Base-by-base conservation (phyloP, 2,329 filamentous ascomycete species). In the Neonectria punicea region DNA sequence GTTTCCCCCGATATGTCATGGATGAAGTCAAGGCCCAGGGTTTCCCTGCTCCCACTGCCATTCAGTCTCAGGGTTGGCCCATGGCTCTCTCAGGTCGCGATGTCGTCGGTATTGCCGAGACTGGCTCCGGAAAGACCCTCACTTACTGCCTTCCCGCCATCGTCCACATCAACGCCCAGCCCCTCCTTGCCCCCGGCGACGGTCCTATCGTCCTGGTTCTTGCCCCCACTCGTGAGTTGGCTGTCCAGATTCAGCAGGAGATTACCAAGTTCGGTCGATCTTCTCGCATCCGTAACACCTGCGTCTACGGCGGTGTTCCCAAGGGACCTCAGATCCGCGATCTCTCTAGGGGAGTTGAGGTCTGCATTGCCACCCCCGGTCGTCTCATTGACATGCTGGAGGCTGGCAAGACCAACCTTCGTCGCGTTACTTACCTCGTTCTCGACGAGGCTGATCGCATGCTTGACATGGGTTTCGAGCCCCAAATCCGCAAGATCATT, bases 401-500 rank as follows among this genome's bases (percentile, higher is more conserved):
- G 83, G 93, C 93, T 73, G 95, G 94, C 81, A 97, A 97, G 87
- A 99, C 96, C 75, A 98, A 99, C 85, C 89, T 99, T 69, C 95
- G 95, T 72, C 94, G 96, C 80, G 94, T 98, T 68, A 99, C 96
- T 61, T 99, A 99, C 84, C 87, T 99, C 63, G 96, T 98, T 73
- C 94, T 99, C 70, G 96, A 99, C 76, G 96, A 99, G 86, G 96
- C 96, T 80, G 96, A 99, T 84, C 95, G 96, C 78, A 99, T 99
- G 96, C 87, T 99, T 80, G 96, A 99, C 85, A 99, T 99, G 96
- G 96, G 96, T 89, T 98, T 99, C 84, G 96, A 99, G 85, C 96
- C 96, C 72, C 96, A 98, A 82, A 98, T 99, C 76, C 93, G 96
- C 85, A 98, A 98, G 86, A 98, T 99, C 72, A 94, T 99, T 74